Evolutionary conservation across 306 rosid genomes (phyloP).

Genomic region (Vigna nakashimae): DNA sequence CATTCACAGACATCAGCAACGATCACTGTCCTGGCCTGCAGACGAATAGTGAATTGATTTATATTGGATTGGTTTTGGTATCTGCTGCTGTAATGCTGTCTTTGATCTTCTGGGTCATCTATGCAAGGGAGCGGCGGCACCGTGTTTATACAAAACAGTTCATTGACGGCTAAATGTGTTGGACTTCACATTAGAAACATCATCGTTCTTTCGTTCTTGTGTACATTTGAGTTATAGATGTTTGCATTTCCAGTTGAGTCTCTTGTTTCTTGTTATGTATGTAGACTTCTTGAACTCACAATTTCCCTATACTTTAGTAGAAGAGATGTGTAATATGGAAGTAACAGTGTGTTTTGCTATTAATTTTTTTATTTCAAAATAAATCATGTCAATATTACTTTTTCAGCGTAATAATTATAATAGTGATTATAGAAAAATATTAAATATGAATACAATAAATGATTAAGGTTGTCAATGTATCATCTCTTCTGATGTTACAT

Average conservation of each 20-base stretch:
- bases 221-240: slow-evolving; percentile 45
- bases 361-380: neutral
- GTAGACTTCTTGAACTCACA: slow-evolving; percentile 32
- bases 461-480: no score
- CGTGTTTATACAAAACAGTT: slow-evolving; percentile 71
- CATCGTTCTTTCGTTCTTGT: slow-evolving; percentile 33
- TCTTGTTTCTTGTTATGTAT: slow-evolving; percentile 30
- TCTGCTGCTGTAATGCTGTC: slow-evolving; percentile 82
- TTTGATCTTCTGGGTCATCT: slow-evolving; percentile 89
- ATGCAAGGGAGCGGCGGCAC: slow-evolving; percentile 88
- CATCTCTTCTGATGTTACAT: no score
- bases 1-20: slow-evolving; percentile 66
- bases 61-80: slow-evolving; percentile 70
- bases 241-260: neutral
- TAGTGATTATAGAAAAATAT: no score
- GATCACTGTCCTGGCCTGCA: slow-evolving; percentile 73
- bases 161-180: slow-evolving; percentile 45
- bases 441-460: no score
- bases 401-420: no score
- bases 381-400: no score
- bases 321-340: neutral
- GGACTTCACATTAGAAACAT: slow-evolving; percentile 10
- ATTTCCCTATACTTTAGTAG: slow-evolving; percentile 6
- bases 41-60: slow-evolving; percentile 59
- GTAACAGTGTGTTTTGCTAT: slow-evolving; percentile 7